These are phyloP conservation scores for Eimeria zaria DNA, from an alignment of 169 alveolate genomes.

Conservation along the genomic window DNA sequence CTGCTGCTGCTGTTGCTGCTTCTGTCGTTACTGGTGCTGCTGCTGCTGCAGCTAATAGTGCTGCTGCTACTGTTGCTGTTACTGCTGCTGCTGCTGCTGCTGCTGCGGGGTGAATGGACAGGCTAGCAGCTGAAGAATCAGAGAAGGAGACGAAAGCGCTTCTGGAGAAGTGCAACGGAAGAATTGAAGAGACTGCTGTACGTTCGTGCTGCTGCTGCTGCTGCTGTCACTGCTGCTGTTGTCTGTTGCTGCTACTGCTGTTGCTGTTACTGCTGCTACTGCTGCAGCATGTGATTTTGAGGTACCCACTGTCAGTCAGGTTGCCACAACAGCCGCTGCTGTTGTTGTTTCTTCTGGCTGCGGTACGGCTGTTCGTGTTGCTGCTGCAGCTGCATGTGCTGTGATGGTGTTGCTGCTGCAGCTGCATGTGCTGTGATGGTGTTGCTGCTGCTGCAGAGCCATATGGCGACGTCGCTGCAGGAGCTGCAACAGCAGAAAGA, in stretches of 20 bases:
- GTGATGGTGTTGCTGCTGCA: neutral
- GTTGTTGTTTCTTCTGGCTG: slow-evolving; percentile 14
- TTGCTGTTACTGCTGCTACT: neutral
- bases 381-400: neutral
- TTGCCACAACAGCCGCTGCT: neutral
- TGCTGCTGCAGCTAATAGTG: neutral
- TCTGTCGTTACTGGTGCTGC: neutral
- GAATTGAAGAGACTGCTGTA: slow-evolving; percentile 33
- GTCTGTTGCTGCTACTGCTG: slow-evolving; percentile 21
- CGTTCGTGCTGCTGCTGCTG: slow-evolving; percentile 5
- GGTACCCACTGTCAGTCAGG: neutral
- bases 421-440: no score
- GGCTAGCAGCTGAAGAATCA: slow-evolving; percentile 15
- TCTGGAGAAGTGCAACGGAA: slow-evolving; percentile 5
- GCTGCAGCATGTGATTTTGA: neutral
- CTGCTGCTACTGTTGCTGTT: neutral
- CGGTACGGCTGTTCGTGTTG: neutral
- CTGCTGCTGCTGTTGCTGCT: neutral
- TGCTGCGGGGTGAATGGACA: slow-evolving; percentile 22
- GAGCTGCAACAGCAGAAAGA: slow-evolving; percentile 39
- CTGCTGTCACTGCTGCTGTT: slow-evolving; percentile 21
- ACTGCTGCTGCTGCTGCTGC: slow-evolving; percentile 37
- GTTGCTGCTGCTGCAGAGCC: slow-evolving; percentile 10
- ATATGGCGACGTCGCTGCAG: slow-evolving; percentile 21
- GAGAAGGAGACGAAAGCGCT: slow-evolving; percentile 5